Evolutionary conservation across 352 stramenopile genomes (phyloP), one percentile per base, ranked within the genome.

Genomic region (Globisporangium spiculum): DNA sequence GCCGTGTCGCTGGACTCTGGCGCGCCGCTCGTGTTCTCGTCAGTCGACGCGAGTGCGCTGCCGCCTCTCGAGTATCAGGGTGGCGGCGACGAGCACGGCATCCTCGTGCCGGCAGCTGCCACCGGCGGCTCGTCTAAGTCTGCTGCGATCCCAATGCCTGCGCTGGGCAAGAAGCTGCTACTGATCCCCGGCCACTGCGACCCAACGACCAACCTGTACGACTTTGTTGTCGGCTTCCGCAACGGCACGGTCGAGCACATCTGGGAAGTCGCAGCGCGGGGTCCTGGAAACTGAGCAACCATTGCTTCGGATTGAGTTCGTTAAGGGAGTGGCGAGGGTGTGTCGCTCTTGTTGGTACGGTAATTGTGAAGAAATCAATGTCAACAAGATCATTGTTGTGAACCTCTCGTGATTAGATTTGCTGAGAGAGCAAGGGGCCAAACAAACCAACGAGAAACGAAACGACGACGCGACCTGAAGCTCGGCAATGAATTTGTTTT

Each of bases 191-290:
- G 83, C 1, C 86, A 94, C 59, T 90, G 81, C 44, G 86, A 94
- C 52, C 86, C 86, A n/a, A 92, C 83, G 20, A 77, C 77, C 18
- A 94, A 94, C 66, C 72, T 92, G 60, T 91, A 94, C 71, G 86
- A 93, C 69, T 84, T 86, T 65, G 58, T 91, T 20, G 75, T 93
- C 12, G 80, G 79, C 30, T 90, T 80, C 61, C 83, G 83, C 32
- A 77, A 77, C 26, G 72, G 75, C 22, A 26, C 72, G 8, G 81
- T 91, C 16, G 83, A 90, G 63, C 66, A 70, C 26, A 73, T 91
- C 22, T 91, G 83, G 83, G 63, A 80, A 50, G 74, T 91, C 48
- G 81, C 79, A 22, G 80, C 73, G 10, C 77, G 83, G 56, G 80
- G 83, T 14, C 83, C 83, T 18, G 83, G 83, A 14, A 91, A 91